Base-by-base conservation (phyloP, 768 basidiomycete species). In the Phaeotremella fagi region DNA sequence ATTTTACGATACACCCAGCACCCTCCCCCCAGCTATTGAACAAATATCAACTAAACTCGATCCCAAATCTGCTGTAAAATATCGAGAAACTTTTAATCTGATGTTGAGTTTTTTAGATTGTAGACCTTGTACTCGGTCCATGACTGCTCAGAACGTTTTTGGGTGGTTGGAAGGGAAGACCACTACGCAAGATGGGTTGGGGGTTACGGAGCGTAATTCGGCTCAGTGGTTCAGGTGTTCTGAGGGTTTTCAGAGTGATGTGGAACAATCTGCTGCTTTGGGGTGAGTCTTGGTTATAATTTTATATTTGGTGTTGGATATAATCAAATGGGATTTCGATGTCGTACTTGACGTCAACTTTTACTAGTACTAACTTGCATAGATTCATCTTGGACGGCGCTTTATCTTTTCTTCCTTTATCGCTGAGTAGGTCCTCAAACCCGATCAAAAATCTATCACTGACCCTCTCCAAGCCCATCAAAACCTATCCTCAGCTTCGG, bases 301-400 rank as follows among this genome's bases (percentile, higher is more conserved):
- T n/a, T n/a, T n/a, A n/a, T n/a, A n/a, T n/a, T n/a, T n/a, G n/a
- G n/a, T n/a, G n/a, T n/a, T n/a, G n/a, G n/a, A n/a, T n/a, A n/a
- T n/a, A n/a, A n/a, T n/a, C n/a, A n/a, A n/a, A n/a, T n/a, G n/a
- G n/a, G n/a, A n/a, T n/a, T n/a, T n/a, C n/a, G n/a, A n/a, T n/a
- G n/a, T n/a, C n/a, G n/a, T n/a, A n/a, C n/a, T n/a, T n/a, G n/a
- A n/a, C n/a, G n/a, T n/a, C n/a, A n/a, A n/a, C n/a, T n/a, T 7
- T 33, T 33, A 16, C 16, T 11, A 7, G 31, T 18, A 7, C 16
- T 11, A 24, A 20, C 18, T 3, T 18, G 22, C 18, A n/a, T 36
- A 60, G 59, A 6, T 60, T 55, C 42, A 48, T 60, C 35, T 52
- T 56, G 50, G 59, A 60, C 45, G 48, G 50, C 7, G 45, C 59